phyloP scores from a whole-genome alignment of 2,329 filamentous ascomycete genomes.

The Fusarium sp. region DNA sequence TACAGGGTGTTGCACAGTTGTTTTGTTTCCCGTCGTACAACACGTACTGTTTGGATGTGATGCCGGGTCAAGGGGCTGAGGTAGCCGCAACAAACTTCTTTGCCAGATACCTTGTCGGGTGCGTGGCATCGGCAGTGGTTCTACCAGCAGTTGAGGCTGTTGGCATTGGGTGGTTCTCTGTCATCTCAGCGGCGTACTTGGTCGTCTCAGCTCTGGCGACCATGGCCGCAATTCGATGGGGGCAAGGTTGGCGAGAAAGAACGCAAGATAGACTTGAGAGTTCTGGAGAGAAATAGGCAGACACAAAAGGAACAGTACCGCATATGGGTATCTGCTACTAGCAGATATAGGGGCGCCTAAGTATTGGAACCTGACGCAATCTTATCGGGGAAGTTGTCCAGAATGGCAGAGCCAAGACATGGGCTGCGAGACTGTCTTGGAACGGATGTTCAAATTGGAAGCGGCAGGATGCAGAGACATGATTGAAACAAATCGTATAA shows the following conservation, averaged over 20 bases:
- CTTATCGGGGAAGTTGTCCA: background rate
- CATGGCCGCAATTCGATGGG: conserved; percentile 55
- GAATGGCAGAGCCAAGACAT: conserved; percentile 24
- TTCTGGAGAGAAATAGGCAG: conserved; percentile 14
- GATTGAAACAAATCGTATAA: background rate
- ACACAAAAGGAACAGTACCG: background rate
- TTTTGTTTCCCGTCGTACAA: conserved; percentile 82
- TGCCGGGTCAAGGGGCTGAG: conserved; percentile 75
- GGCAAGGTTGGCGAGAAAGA: conserved; percentile 55
- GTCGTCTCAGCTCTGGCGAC: conserved; percentile 54
- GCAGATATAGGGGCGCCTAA: conserved; percentile 13
- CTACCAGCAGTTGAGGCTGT: conserved; percentile 79
- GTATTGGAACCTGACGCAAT: background rate
- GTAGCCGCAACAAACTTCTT: conserved; percentile 86
- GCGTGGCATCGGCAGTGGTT: conserved; percentile 76
- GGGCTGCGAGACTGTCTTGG: conserved; percentile 15
- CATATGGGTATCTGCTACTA: background rate
- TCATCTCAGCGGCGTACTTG: conserved; percentile 63
- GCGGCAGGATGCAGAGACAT: background rate
- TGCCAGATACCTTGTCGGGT: conserved; percentile 80
- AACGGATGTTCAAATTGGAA: background rate
- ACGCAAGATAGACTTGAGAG: conserved; percentile 47
- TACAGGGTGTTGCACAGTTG: conserved; percentile 79
- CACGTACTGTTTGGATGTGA: conserved; percentile 86
- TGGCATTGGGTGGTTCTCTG: conserved; percentile 85